A percentile compares a stretch with the other conserved stretches of the same genome.
These are phyloP conservation scores for Eucalyptus melliodora DNA, from an alignment of 345 rosid genomes.

Conservation along the genomic window DNA sequence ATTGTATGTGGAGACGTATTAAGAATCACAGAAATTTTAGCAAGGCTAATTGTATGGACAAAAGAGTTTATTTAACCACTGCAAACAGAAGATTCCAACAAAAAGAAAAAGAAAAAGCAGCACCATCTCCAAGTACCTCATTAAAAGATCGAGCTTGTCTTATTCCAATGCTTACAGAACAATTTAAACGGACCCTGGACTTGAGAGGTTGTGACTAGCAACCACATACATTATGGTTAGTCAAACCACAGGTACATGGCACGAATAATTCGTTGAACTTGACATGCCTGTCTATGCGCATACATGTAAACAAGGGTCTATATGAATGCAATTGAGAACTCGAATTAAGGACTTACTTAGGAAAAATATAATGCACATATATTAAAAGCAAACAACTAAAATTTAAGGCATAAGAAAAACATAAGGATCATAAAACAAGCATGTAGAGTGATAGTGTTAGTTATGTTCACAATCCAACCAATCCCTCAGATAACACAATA, in stretches of 20 bases:
- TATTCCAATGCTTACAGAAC: neutral
- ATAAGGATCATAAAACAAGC: neutral
- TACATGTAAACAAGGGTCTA: neutral
- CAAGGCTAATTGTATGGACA: neutral
- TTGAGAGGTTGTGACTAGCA: neutral
- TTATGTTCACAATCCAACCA: neutral
- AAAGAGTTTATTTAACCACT: neutral
- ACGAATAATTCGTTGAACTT: neutral
- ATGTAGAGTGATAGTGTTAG: neutral
- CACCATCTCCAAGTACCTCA: neutral
- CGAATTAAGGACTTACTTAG: neutral
- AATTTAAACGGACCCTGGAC: neutral
- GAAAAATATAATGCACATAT: neutral
- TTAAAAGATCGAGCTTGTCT: neutral
- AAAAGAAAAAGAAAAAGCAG: neutral
- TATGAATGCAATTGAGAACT: neutral
- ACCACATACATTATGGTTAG: neutral
- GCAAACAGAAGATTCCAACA: neutral
- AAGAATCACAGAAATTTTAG: neutral
- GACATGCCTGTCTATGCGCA: neutral
- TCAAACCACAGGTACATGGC: neutral
- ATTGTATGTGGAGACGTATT: neutral
- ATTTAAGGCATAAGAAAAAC: neutral
- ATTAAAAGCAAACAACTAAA: neutral
- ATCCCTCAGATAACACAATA: neutral